Evolutionary conservation across 495 filamentous ascomycete genomes (phyloP).

Genomic region (Parathielavia hyrcaniae): DNA sequence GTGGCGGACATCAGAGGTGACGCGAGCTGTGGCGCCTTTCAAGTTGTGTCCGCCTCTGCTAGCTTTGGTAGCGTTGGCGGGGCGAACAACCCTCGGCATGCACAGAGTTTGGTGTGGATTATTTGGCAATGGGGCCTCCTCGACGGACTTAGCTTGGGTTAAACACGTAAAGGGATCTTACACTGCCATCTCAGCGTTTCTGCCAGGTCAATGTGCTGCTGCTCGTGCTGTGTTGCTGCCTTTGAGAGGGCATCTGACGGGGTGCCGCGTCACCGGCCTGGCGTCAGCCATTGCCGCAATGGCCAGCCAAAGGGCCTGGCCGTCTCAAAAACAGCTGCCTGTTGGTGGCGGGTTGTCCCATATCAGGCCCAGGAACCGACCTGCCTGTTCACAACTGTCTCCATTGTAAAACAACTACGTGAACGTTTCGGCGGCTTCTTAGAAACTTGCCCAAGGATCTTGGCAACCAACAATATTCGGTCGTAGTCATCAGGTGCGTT

Average conservation of each 20-base stretch:
- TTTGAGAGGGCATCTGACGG: not conserved
- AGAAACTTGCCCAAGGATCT: not conserved
- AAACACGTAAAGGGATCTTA: slow-evolving; percentile 11
- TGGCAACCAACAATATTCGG: not conserved
- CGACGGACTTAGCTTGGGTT: slow-evolving; percentile 10
- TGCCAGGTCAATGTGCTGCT: not conserved
- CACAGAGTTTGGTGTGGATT: not conserved
- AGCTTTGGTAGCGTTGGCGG: not conserved
- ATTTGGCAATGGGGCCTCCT: slow-evolving; percentile 1
- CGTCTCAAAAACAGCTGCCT: slow-evolving; percentile 6
- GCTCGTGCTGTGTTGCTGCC: not conserved
- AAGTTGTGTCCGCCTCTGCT: not conserved
- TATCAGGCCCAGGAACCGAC: too few species aligned
- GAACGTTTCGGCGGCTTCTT: not conserved
- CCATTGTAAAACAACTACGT: not conserved
- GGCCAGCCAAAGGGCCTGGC: not conserved
- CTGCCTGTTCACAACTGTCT: not conserved
- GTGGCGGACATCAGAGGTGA: not conserved
- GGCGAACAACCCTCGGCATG: not conserved
- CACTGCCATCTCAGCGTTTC: not conserved
- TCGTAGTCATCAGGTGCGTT: slow-evolving; percentile 2
- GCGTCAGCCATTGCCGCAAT: slow-evolving; percentile 1
- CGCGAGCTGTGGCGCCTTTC: not conserved
- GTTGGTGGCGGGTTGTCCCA: not conserved
- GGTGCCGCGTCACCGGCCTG: slow-evolving; percentile 3